Evolutionary conservation across 139 green algal species (phyloP).

Genomic region (Tetradesmus obliquus): DNA sequence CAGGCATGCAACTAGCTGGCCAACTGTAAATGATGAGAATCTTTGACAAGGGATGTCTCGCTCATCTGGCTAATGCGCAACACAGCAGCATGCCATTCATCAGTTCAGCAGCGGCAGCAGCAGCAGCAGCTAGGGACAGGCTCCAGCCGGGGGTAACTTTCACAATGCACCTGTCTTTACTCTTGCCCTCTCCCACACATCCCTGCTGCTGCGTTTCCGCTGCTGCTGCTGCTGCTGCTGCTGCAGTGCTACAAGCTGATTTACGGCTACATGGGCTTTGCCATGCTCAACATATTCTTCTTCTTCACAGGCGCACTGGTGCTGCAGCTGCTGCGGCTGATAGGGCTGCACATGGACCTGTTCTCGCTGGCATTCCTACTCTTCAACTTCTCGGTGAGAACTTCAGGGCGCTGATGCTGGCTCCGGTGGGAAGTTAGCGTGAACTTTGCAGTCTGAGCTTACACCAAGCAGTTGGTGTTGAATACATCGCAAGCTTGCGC

Average conservation of each 20-base stretch:
- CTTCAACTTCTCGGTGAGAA: slow-evolving; percentile 92
- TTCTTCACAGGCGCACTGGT: slow-evolving; percentile 84
- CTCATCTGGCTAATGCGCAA: not conserved
- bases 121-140: not conserved
- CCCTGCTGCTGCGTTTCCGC: not conserved
- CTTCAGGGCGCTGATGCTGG: not conserved
- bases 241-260: slow-evolving; percentile 87
- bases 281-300: slow-evolving; percentile 95
- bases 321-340: slow-evolving; percentile 62
- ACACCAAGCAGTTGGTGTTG: too few relatives aligned
- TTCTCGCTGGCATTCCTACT: slow-evolving; percentile 88
- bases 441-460: too few relatives aligned
- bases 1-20: not conserved
- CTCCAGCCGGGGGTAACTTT: not conserved
- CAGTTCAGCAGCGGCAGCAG: not conserved
- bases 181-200: not conserved
- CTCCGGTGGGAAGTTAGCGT: too few relatives aligned
- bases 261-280: slow-evolving; percentile 96
- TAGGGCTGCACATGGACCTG: slow-evolving; percentile 82
- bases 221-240: not conserved
- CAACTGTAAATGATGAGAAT: too few relatives aligned
- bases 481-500: too few relatives aligned
- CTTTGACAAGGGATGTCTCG: too few relatives aligned
- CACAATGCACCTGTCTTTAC: not conserved
- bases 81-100: not conserved